These are phyloP conservation scores for Nigrograna mackinnonii DNA, from an alignment of 2,329 filamentous ascomycete species.

Conservation along the genomic window DNA sequence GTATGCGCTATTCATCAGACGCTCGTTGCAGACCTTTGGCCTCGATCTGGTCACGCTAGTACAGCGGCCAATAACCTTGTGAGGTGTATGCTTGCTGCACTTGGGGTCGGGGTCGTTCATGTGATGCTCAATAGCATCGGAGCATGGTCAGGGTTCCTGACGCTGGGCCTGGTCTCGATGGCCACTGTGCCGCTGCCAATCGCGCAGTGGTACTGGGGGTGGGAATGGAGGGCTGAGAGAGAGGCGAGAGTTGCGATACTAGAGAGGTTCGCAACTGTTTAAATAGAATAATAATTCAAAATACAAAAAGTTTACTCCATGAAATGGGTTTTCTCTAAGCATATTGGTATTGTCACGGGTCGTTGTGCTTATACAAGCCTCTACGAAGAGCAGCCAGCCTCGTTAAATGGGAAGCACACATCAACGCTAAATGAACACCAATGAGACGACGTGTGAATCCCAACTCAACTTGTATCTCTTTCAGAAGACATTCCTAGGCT, in stretches of 20 bases:
- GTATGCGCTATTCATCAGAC: constrained; percentile 62
- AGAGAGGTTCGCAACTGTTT: background rate
- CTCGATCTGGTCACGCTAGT: constrained; percentile 62
- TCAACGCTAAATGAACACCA: no score
- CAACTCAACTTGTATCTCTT: no score
- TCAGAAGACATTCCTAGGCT: no score
- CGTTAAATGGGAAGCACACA: no score
- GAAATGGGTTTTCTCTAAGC: no score
- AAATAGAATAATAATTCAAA: no score
- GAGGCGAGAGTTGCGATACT: background rate
- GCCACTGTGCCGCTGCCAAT: constrained; percentile 12
- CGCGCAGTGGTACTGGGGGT: constrained; percentile 16
- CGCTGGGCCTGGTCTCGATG: constrained; percentile 14
- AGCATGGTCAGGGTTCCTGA: constrained; percentile 53
- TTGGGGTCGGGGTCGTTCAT: constrained; percentile 62
- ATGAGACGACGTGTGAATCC: no score
- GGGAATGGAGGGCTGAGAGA: constrained; percentile 11
- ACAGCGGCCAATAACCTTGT: constrained; percentile 68
- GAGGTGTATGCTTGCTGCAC: constrained; percentile 64
- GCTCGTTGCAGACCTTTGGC: constrained; percentile 66
- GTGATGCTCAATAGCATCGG: constrained; percentile 62
- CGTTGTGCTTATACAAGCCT: no score
- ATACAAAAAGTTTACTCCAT: no score
- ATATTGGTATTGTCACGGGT: no score
- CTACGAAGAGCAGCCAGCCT: no score